Base-by-base conservation (phyloP, 805 yeast genomes). In the Cyberlindnera meyerae region DNA sequence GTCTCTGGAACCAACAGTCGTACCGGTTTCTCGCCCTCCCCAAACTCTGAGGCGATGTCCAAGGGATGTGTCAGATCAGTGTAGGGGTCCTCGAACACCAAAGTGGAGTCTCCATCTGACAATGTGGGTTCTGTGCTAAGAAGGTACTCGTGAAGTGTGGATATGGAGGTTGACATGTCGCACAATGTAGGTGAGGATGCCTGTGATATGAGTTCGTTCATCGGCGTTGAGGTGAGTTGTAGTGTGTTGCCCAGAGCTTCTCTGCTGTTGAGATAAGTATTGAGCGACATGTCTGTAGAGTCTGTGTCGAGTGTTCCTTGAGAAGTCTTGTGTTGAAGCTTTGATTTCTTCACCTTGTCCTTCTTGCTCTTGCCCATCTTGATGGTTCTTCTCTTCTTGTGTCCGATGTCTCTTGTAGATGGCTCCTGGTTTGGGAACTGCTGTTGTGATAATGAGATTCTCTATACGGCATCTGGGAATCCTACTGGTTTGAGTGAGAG, bases 71-170 rank as follows among this genome's bases (percentile, higher is more conserved):
- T 27, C 9, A 49, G 8, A 21, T 44, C 37, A 17, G 37, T 48
- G 21, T 54, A 54, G 8, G 56, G 58, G 31, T 54, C 55, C 20
- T 35, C 50, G 13, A 49, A 43, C 5, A 50, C 54, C 24, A 11
- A 9, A 16, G 11, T 8, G 11, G 18, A 11, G 18, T n/a, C 16
- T 13, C 13, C 29, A 14, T 11, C 11, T 5, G 7, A 27, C 7
- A 27, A 5, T 12, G 13, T 11, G 13, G 18, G 25, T 8, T 39
- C 40, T 12, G 34, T 31, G n/a, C 17, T 15, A 8, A 28, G 22
- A 8, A 33, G 22, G 20, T 36, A 34, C 8, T 38, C 42, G 20
- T 40, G 39, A 6, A 34, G 9, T 4, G 34, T 24, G 15, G 18
- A 15, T 3, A 14, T 13, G 11, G 39, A 12, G 18, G 27, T 12